These are phyloP conservation scores for Phytopythium litorale DNA, from an alignment of 352 stramenopile species.

Conservation along the genomic window DNA sequence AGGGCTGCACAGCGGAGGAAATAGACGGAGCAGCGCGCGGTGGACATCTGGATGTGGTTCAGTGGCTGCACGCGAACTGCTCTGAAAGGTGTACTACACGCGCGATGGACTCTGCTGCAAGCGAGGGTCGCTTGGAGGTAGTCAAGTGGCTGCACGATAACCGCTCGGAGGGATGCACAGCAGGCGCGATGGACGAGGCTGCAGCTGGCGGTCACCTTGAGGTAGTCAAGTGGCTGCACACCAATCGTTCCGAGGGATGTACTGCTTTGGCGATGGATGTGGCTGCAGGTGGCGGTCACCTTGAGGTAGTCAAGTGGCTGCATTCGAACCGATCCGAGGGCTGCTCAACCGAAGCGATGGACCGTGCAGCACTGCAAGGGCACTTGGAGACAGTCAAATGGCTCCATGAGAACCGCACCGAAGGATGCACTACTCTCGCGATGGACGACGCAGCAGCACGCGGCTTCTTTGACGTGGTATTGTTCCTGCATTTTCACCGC, in stretches of 20 bases:
- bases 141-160: no score
- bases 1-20: not conserved
- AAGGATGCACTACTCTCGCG: conserved; percentile 9
- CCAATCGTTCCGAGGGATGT: conserved; percentile 13
- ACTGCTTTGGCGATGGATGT: conserved; percentile 12
- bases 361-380: conserved; percentile 10
- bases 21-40: conserved; percentile 13
- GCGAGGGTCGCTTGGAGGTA: no score
- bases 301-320: conserved; percentile 16
- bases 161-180: no score
- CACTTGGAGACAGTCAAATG: conserved; percentile 14
- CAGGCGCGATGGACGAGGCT: no score
- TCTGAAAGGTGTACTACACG: not conserved
- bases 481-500: conserved; percentile 15
- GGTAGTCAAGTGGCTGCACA: conserved; percentile 2
- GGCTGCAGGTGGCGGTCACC: conserved; percentile 7
- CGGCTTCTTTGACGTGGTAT: conserved; percentile 11
- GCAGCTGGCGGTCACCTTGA: no score
- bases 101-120: not conserved
- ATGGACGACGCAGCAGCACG: conserved; percentile 14
- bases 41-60: conserved; percentile 10
- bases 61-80: not conserved
- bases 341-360: conserved; percentile 9
- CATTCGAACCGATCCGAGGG: conserved; percentile 12
- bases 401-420: conserved; percentile 7